Evolutionary conservation across 768 basidiomycete genomes (phyloP), one percentile per base, ranked within the genome.

Genomic region (Xerocomus potaroensis): DNA sequence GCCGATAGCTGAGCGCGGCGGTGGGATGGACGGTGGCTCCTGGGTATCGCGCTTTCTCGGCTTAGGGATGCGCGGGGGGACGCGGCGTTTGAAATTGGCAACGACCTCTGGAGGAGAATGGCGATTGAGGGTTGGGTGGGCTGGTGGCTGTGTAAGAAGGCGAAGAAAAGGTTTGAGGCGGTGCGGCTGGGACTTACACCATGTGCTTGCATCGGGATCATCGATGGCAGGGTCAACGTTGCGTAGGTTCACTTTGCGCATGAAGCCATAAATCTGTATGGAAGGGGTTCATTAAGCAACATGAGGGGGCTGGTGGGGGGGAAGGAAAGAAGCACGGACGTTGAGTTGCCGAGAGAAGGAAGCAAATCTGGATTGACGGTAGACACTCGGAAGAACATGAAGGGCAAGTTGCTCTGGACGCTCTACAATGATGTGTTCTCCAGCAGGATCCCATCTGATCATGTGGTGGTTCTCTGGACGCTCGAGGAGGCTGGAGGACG

Each of bases 341-440:
- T 96, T 96, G 65, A 96, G 82, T 79, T 96, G 92, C 70, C 92
- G 83, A 58, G 91, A 94, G 78, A 95, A 96, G 79, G 87, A 90
- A 41, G 93, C 93, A 67, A 96, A 96, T 73, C 91, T 80, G 64
- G 89, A 94, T 79, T 96, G 92, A 63, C 92, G 85, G 70, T 96
- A 96, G 44, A 96, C 86, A 60, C 85, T 84, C 41, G 93, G 92
- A 53, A 96, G 82, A 65, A 96, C 88, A 67, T 94, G 91, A 46
- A 92, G 79, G 3, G 92, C 92, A 48, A 96, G 84, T 66, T 94
- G 91, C 64, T 91, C 90, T 53, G 92, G 93, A 26, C 87, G 75
- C 62, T 94, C 92, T 45, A 96, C 92, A 69, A 96, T 91, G 75
- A 96, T 94, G 62, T 92, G 87, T 64, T 92, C 88, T 51, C 92